Conservation (phyloP, 192 early-diverging fungal genomes). For the Cetraspora pellucida region DNA sequence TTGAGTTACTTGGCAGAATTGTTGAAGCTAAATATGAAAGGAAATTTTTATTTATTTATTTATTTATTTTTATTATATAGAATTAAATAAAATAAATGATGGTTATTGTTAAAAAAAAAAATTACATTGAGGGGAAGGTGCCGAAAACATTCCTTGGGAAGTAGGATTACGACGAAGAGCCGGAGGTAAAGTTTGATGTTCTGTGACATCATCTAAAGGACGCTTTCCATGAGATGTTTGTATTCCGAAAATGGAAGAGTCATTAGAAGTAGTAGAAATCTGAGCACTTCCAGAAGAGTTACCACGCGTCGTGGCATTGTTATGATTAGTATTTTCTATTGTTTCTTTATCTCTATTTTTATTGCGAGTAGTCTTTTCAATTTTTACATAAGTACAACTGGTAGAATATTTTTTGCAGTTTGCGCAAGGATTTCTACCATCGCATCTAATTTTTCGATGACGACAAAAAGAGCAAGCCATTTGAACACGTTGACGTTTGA, state of each 20-base stretch:
- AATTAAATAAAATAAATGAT: neutral
- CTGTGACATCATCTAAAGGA: neutral
- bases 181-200: constrained; percentile 20
- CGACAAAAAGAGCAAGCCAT: constrained; percentile 24
- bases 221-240: constrained; percentile 4
- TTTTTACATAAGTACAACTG: neutral
- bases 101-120: neutral
- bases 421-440: constrained; percentile 17
- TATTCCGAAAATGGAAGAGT: neutral
- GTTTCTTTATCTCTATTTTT: neutral
- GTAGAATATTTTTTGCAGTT: constrained; percentile 22
- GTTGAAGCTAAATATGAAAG: neutral
- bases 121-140: neutral
- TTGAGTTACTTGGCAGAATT: neutral
- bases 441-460: constrained; percentile 16
- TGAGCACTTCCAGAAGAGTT: neutral
- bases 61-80: neutral
- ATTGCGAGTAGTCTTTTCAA: neutral
- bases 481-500: constrained; percentile 13
- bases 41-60: neutral
- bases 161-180: neutral
- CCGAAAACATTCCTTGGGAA: neutral
- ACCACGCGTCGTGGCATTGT: neutral
- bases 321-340: neutral
- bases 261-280: neutral